phyloP scores from a whole-genome alignment of 495 filamentous ascomycete genomes.

The Aspergillus campestris region DNA sequence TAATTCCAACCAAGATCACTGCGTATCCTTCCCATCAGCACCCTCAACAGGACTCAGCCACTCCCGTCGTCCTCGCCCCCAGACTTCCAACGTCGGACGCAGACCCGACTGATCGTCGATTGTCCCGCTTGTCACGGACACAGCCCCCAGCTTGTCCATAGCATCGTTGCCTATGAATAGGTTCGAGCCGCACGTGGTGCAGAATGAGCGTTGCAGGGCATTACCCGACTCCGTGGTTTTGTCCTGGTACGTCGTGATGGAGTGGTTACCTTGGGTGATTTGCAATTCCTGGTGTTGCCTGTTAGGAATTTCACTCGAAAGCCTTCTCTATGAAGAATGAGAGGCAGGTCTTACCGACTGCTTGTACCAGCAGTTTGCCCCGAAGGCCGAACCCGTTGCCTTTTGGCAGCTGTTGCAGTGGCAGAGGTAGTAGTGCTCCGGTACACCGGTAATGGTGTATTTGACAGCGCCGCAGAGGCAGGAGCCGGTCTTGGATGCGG shows the following conservation, averaged over 20 bases:
- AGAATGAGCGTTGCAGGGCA: slow-evolving; percentile 8
- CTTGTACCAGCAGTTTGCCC: slow-evolving; percentile 7
- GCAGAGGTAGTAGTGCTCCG: background rate
- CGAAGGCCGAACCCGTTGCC: slow-evolving; percentile 3
- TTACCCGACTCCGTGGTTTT: background rate
- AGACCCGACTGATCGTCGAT: slow-evolving; percentile 1
- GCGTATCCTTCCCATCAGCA: background rate
- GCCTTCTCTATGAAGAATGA: background rate
- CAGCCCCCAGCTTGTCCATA: background rate
- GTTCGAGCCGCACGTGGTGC: slow-evolving; percentile 7
- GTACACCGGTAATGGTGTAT: slow-evolving; percentile 2
- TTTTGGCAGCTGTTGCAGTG: slow-evolving; percentile 12
- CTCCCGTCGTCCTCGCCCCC: background rate
- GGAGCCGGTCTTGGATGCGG: background rate
- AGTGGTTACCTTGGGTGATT: slow-evolving; percentile 2
- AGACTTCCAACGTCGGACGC: slow-evolving; percentile 1
- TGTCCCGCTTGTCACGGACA: slow-evolving; percentile 5
- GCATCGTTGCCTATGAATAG: slow-evolving; percentile 1
- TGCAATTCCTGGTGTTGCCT: background rate
- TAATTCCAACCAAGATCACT: background rate
- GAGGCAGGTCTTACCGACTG: background rate
- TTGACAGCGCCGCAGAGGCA: slow-evolving; percentile 6
- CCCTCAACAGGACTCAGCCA: slow-evolving; percentile 4
- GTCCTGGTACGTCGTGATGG: slow-evolving; percentile 4
- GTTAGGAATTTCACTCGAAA: background rate